These are phyloP conservation scores for Linaria vulgaris DNA, from an alignment of 257 asterid species.

Conservation along the genomic window DNA sequence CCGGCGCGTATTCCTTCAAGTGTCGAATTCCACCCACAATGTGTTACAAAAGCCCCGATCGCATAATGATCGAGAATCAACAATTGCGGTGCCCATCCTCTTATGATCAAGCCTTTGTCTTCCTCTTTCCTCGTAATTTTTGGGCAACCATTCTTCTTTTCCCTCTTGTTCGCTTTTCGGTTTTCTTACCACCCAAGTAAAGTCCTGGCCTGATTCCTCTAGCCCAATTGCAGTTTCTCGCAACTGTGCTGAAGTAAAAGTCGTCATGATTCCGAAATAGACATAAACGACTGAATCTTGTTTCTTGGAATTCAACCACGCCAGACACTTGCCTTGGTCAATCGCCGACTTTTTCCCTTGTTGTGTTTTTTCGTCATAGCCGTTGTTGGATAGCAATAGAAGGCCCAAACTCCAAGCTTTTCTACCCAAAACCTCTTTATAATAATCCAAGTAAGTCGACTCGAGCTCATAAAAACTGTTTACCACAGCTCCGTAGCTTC, in stretches of 20 bases:
- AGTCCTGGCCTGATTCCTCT: conserved; percentile 12
- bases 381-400: conserved; percentile 2
- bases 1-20: conserved; percentile 19
- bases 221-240: conserved; percentile 6
- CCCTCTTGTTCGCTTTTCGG: conserved; percentile 5
- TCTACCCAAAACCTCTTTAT: not conserved
- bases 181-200: not conserved
- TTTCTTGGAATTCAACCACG: not conserved
- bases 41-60: conserved; percentile 7
- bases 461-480: not conserved
- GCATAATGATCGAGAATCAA: conserved; percentile 1
- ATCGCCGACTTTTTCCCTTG: not conserved
- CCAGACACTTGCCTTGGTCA: not conserved
- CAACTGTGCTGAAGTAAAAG: not conserved
- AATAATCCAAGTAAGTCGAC: not conserved
- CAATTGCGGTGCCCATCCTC: conserved; percentile 17
- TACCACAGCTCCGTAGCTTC: not conserved
- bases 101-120: conserved; percentile 27
- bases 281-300: not conserved
- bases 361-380: no score
- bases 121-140: not conserved
- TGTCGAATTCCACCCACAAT: conserved; percentile 6
- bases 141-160: conserved; percentile 7
- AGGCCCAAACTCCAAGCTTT: not conserved
- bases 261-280: not conserved